phyloP scores from a whole-genome alignment of 306 rosid genomes.

The Alnus rubra region DNA sequence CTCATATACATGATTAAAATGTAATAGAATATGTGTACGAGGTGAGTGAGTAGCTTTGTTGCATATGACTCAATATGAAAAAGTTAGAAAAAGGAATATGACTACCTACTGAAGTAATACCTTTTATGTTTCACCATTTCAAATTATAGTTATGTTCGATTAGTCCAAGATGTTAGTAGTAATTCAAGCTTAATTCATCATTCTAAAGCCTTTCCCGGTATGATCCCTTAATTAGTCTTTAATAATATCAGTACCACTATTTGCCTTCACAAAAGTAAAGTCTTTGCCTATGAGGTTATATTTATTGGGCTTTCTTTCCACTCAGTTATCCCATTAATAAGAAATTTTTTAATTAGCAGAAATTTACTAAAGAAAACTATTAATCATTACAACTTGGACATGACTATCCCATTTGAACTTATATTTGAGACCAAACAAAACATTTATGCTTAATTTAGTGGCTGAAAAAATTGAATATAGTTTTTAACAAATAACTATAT shows the following conservation, averaged over 20 bases:
- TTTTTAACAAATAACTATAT: background rate
- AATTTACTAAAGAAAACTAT: background rate
- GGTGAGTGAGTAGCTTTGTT: background rate
- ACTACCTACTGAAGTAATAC: background rate
- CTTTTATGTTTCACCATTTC: background rate
- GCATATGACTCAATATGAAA: background rate
- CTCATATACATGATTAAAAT: background rate
- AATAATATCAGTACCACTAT: too few species aligned
- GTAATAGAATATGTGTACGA: background rate
- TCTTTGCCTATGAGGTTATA: background rate
- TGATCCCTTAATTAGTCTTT: background rate
- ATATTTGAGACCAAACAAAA: background rate
- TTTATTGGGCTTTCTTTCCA: background rate
- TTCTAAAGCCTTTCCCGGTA: background rate
- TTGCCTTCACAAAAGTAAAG: background rate
- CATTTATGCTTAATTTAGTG: background rate
- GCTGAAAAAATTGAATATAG: background rate
- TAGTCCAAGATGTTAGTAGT: background rate
- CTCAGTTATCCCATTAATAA: background rate
- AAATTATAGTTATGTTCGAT: too few species aligned
- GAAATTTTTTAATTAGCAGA: background rate
- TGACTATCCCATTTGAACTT: background rate
- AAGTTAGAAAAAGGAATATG: background rate
- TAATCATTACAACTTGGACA: background rate
- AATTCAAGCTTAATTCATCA: background rate